Evolutionary conservation across 805 yeast species (phyloP).

Genomic region (Saccharomyces jurei): DNA sequence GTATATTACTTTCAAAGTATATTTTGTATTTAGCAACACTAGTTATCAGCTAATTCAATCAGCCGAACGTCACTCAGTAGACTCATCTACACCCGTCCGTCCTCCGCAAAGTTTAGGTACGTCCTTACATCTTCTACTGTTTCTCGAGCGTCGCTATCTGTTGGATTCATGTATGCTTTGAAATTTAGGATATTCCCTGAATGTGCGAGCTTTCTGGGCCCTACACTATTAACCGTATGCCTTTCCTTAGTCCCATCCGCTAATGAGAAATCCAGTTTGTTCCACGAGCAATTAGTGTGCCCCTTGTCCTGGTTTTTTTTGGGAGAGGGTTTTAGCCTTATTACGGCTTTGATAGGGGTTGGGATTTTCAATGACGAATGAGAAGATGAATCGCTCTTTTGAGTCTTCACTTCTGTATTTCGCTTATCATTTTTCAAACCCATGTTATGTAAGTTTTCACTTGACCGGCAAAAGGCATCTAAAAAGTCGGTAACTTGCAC

Average conservation of each 20-base stretch:
- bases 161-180: conserved; percentile 7
- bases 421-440: neutral
- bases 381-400: neutral
- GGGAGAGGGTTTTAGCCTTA: conserved; percentile 18
- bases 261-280: conserved; percentile 3
- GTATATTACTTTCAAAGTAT: neutral
- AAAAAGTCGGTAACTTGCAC: conserved; percentile 15
- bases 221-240: neutral
- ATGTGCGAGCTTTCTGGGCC: conserved; percentile 5
- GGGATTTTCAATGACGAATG: conserved; percentile 14
- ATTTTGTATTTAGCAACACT: neutral
- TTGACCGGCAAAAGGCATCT: conserved; percentile 4
- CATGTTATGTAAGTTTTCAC: neutral
- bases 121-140: conserved; percentile 20
- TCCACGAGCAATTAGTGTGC: neutral
- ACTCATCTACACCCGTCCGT: neutral
- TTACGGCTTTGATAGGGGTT: conserved; percentile 22
- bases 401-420: neutral
- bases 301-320: conserved; percentile 3
- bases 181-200: conserved; percentile 15
- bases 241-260: neutral
- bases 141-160: conserved; percentile 5
- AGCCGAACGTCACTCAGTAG: neutral
- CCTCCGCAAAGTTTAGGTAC: conserved; percentile 22
- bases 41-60: neutral